phyloP scores from a whole-genome alignment of 345 rosid species.

The Ailanthus altissimus region DNA sequence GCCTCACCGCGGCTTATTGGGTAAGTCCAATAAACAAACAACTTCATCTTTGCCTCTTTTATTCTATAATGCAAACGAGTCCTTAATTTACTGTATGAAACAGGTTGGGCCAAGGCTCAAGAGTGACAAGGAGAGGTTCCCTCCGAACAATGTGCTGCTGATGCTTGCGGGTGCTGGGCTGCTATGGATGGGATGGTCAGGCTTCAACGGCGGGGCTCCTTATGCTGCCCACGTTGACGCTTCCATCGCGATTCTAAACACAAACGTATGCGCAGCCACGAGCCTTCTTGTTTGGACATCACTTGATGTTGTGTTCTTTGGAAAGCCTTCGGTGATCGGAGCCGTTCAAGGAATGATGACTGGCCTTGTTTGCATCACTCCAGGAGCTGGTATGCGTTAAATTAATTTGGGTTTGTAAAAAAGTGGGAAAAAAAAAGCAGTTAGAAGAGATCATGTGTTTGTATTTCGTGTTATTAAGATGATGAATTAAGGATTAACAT shows the following conservation, averaged over 20 bases:
- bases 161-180: constrained; percentile 97
- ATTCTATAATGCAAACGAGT: background rate
- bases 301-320: constrained; percentile 81
- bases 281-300: constrained; percentile 91
- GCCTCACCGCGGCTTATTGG: constrained; percentile 85
- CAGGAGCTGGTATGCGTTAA: constrained; percentile 67
- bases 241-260: constrained; percentile 74
- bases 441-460: background rate
- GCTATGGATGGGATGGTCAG: constrained; percentile 98
- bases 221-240: constrained; percentile 77
- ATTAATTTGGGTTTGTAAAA: too few relatives aligned
- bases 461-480: background rate
- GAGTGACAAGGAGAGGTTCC: constrained; percentile 84
- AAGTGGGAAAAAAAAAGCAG: too few relatives aligned
- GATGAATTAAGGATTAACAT: background rate
- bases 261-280: constrained; percentile 83
- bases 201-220: constrained; percentile 95
- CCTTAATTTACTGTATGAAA: background rate
- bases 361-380: constrained; percentile 83
- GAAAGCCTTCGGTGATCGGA: constrained; percentile 90
- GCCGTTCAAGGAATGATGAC: constrained; percentile 98
- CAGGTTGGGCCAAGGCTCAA: constrained; percentile 88
- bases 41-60: background rate
- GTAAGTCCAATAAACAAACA: constrained; percentile 28
- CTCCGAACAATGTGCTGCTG: constrained; percentile 85